Base-by-base conservation (phyloP, 345 rosid genomes). In the Bruguiera parviflora region DNA sequence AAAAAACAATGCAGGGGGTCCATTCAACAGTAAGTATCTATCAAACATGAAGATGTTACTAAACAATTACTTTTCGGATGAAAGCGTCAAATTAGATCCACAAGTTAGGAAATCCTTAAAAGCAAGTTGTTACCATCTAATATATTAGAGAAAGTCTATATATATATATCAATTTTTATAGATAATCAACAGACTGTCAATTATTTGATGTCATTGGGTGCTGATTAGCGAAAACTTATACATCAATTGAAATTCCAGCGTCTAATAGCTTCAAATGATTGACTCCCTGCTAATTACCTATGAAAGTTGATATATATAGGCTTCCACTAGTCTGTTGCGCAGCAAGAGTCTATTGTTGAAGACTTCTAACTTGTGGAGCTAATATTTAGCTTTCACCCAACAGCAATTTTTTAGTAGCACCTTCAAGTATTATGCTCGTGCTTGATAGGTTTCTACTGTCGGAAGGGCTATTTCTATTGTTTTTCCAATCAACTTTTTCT, bases 381-480 rank as follows among this genome's bases (percentile, higher is more conserved):
- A 61, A 62, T 27, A 24, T 61, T 5, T 71, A 77, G 57, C 57
- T 46, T 22, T 47, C 64, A n/a, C 65, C 74, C 22, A 53, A 0
- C n/a, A 27, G 49, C 29, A 60, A 47, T 61, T 47, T 32, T 33
- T 43, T 16, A 11, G 60, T 27, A 53, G 24, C 47, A 43, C 6
- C 64, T 62, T 62, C 75, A 66, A 75, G 72, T 16, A 35, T 43
- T 55, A 37, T 70, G 58, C 72, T 61, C 70, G 56, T 73, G 31
- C 68, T 53, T 28, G 75, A 25, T 5, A 66, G 24, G 15, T 58
- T 71, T 15, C 46, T 55, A 19, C 35, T 31, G 37, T 55, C 53
- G 4, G 59, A 18, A 8, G 43, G 15, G 32, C 47, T 67, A 4
- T 53, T 49, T 33, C 56, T 25, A 31, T 29, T 9, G 5, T 67